Evolutionary conservation across 176 grass and related monocot species (phyloP).

Genomic region (Oryza longistaminata): DNA sequence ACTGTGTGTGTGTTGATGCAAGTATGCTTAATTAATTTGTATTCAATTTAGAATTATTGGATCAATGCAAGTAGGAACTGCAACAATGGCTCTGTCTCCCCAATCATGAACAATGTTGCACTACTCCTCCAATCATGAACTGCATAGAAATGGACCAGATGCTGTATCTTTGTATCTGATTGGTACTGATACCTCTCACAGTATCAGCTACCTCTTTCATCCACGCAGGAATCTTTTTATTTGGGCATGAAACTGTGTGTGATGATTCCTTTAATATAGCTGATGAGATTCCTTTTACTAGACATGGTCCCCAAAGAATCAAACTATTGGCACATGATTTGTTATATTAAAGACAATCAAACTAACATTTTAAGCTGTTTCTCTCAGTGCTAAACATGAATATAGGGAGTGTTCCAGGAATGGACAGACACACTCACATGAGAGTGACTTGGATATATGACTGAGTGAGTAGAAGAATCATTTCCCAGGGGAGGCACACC

Average conservation of each 20-base stretch:
- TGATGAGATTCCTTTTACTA: not conserved
- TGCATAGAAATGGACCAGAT: conserved; percentile 13
- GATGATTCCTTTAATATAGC: conserved; percentile 19
- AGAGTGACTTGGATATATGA: not conserved
- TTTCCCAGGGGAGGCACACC: not conserved
- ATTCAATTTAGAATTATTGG: not conserved
- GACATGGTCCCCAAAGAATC: conserved; percentile 27
- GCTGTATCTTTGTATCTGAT: not conserved
- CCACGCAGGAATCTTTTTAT: conserved; percentile 32
- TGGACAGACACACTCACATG: conserved; percentile 17
- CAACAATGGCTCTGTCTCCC: not conserved
- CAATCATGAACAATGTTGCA: not conserved
- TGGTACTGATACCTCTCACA: not conserved
- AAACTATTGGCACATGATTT: conserved; percentile 24
- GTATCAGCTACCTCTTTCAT: not conserved
- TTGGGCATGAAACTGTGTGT: not conserved
- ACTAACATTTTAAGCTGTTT: conserved; percentile 5
- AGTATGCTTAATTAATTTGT: not conserved
- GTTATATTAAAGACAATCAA: not conserved
- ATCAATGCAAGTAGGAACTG: not conserved
- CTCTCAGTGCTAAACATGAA: not conserved
- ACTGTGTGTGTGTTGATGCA: not conserved
- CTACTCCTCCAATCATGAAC: not conserved
- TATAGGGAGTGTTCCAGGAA: not conserved
- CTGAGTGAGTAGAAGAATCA: conserved; percentile 21